phyloP scores from a whole-genome alignment of 257 asterid genomes.

The Nyctanthes arbortristis region DNA sequence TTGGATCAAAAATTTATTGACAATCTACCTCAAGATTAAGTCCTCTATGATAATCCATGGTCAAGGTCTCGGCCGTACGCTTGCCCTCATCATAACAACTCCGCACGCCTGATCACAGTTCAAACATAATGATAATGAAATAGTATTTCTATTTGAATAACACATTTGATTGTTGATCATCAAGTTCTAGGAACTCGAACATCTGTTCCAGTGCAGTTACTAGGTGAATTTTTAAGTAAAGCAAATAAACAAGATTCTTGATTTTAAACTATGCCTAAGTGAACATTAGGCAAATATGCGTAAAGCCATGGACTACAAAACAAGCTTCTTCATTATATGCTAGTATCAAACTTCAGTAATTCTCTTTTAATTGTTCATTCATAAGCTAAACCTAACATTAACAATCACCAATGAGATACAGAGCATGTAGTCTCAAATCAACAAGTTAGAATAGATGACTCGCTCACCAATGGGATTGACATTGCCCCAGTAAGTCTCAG shows the following conservation, averaged over 20 bases:
- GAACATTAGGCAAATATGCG: background rate
- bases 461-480: constrained; percentile 86
- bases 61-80: constrained; percentile 83
- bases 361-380: background rate
- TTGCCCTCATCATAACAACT: constrained; percentile 95
- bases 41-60: constrained; percentile 94
- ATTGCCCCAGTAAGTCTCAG: constrained; percentile 90
- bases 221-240: background rate
- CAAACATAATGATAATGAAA: constrained; percentile 18
- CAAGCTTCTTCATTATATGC: background rate
- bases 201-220: background rate
- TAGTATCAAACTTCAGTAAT: background rate
- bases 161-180: background rate
- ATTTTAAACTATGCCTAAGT: background rate
- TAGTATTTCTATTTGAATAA: background rate
- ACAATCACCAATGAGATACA: background rate
- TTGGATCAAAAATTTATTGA: background rate
- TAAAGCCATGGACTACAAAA: background rate
- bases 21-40: constrained; percentile 69
- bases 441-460: constrained; percentile 19
- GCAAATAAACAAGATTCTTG: background rate
- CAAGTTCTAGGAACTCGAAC: background rate
- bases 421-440: background rate
- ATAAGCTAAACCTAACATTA: background rate
- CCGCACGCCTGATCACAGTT: constrained; percentile 61